Base-by-base conservation (phyloP, 2,329 filamentous ascomycete species). In the Cryphonectria naterciae region DNA sequence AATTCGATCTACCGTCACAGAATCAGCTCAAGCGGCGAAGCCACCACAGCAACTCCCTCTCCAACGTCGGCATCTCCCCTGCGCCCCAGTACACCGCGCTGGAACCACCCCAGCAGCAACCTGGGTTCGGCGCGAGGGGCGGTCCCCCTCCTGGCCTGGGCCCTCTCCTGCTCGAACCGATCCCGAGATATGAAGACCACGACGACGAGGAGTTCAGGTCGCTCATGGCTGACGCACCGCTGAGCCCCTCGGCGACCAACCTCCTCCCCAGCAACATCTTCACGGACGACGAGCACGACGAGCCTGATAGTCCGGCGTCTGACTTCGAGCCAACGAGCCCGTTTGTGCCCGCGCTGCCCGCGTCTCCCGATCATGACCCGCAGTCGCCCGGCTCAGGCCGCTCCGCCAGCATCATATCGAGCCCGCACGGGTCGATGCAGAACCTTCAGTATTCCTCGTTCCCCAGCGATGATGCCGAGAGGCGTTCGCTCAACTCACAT, bases 181-280 rank as follows among this genome's bases (percentile, higher is more conserved):
- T 86, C 65, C 83, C 87, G 78, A 84, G 86, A 64, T 79, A 75
- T 75, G 82, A 73, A 75, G 84, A 73, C 76, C 79, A 90, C 68
- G 88, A 88, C 7, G 91, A 92, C 43, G 86, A 88, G 1, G 90
- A 92, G 25, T 81, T 91, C 5, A 88, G 88, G 70, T 85, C 85
- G 25, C 78, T 92, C 49, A 89, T 86, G 3, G 87, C 85, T 25
- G 89, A 88, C 39, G 92, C 91, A 2, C 92, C 92, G 0, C 87
- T 95, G 78, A 95, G 92, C 75, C 93, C 93, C 1, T 92, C 92
- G 4, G 93, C 93, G 2, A 90, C 92, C 39, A 87, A 91, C 22
- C 83, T 95, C 4, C 82, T 97, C 22, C 93, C 93, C 0, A 92
- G 92, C 1, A 89, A 88, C 71, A 82, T 92, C 4, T 86, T 88